These are phyloP conservation scores for Pichia membranifaciens DNA, from an alignment of 805 yeast genomes.

Conservation along the genomic window DNA sequence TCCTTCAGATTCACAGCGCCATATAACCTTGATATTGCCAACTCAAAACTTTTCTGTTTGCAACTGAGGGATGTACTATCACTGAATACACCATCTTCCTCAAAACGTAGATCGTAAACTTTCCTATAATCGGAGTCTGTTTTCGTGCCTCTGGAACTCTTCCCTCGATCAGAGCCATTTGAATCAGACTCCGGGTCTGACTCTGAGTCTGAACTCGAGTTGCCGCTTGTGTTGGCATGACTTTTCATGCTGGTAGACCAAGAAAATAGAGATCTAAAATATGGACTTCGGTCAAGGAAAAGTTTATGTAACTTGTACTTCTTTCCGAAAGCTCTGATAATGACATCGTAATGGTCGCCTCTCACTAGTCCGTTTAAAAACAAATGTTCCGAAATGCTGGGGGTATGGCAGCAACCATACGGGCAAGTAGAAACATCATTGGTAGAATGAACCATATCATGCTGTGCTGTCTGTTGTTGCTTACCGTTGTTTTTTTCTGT, in stretches of 20 bases:
- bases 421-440: conserved; percentile 3
- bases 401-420: conserved; percentile 11
- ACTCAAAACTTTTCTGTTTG: conserved; percentile 39
- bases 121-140: background rate
- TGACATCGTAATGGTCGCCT: conserved; percentile 45
- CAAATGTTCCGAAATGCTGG: conserved; percentile 7
- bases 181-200: background rate
- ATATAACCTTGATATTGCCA: conserved; percentile 42
- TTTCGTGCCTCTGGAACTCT: background rate
- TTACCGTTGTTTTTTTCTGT: too few species aligned
- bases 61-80: conserved; percentile 16
- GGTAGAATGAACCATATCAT: background rate
- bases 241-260: conserved; percentile 32
- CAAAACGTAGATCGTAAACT: conserved; percentile 32
- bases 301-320: conserved; percentile 42
- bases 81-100: conserved; percentile 36
- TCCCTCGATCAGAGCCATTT: too few species aligned
- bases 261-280: conserved; percentile 40
- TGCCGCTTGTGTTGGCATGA: conserved; percentile 1
- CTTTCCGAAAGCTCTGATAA: conserved; percentile 40
- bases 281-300: conserved; percentile 41
- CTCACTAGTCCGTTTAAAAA: conserved; percentile 34
- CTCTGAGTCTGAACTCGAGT: background rate
- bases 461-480: background rate
- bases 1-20: conserved; percentile 34